Evolutionary conservation across 345 rosid species (phyloP), one percentile per base, ranked within the genome.

Genomic region (Lepidium didymum): DNA sequence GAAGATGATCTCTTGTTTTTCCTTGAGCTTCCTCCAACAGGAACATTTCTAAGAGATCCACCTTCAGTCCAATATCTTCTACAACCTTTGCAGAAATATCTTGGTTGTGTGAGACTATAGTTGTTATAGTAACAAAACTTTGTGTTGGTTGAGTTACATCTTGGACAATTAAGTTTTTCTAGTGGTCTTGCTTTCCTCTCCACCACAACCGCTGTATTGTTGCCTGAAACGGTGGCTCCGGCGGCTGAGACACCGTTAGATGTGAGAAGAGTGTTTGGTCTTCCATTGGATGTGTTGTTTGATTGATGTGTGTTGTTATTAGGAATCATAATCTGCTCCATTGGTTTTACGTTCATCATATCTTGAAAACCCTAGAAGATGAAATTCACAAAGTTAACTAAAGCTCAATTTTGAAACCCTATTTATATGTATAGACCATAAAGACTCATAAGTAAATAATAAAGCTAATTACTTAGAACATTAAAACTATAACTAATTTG

Each of bases 11-110:
- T 75, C 84, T 87, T 86, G 74, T 81, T 87, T 77, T 92, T 92
- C 29, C 91, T 91, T 56, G 74, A 75, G 61, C 90, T 91, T 54
- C 96, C 96, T 10, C 98, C 96, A 0, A 85, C 83, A 10, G 96
- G 98, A 64, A 92, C 96, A 59, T 89, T 92, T 18, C 96, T 78
- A 37, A 89, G 85, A 57, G 88, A 85, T 21, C 98, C 98, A 64
- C 98, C 98, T 84, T 86, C 80, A 4, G 96, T 92, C 98, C 98
- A 92, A 76, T 92, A 93, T 70, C 98, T 83, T 81, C 86, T 83
- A 78, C 98, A 90, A 71, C 84, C n/a, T 83, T 86, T 92, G 84
- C 98, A 92, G 38, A 86, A 84, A 77, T 92, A 85, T 64, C 96
- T 80, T 33, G 98, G 98, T 77, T 92, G 98, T 56, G 96, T 81